A percentile compares a stretch with the other conserved stretches of the same genome.
Conservation (phyloP, 1,139 yeast species). For the Geotrichum bryndzae region DNA sequence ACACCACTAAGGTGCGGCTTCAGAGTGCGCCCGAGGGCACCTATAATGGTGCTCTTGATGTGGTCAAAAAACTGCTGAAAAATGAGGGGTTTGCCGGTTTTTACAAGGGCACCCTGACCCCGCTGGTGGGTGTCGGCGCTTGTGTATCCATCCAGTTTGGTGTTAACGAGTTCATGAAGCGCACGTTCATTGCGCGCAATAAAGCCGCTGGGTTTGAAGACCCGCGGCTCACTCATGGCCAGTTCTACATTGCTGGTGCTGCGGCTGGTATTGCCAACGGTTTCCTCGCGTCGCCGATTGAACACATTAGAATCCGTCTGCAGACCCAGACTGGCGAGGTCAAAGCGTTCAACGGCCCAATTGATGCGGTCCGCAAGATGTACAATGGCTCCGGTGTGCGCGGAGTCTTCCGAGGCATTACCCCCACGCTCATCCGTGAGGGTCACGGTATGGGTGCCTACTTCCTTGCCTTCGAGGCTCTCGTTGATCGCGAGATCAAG, state of each 20-base stretch:
- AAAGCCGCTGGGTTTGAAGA: constrained; percentile 37
- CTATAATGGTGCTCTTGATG: constrained; percentile 70
- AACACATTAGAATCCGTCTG: constrained; percentile 82
- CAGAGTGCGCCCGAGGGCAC: constrained; percentile 80
- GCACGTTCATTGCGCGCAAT: constrained; percentile 49
- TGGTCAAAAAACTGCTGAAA: constrained; percentile 57
- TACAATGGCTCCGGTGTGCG: constrained; percentile 48
- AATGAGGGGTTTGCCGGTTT: constrained; percentile 78
- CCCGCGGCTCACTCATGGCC: constrained; percentile 42
- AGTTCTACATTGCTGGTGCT: constrained; percentile 74
- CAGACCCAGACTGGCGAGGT: constrained; percentile 65
- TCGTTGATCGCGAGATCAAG: constrained; percentile 58
- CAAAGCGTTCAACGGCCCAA: constrained; percentile 62
- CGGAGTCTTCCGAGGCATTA: constrained; percentile 70
- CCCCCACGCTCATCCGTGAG: constrained; percentile 78
- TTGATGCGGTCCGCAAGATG: constrained; percentile 66
- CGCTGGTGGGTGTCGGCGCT: constrained; percentile 89
- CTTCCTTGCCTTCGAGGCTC: constrained; percentile 81
- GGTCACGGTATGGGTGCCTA: constrained; percentile 83
- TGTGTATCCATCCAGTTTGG: constrained; percentile 85
- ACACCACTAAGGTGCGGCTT: constrained; percentile 84
- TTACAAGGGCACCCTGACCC: constrained; percentile 83
- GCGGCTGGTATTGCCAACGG: constrained; percentile 89
- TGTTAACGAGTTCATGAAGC: constrained; percentile 89
- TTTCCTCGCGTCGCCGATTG: constrained; percentile 83